Conservation (phyloP, 441 rosid species). For the Melastoma candidum region DNA sequence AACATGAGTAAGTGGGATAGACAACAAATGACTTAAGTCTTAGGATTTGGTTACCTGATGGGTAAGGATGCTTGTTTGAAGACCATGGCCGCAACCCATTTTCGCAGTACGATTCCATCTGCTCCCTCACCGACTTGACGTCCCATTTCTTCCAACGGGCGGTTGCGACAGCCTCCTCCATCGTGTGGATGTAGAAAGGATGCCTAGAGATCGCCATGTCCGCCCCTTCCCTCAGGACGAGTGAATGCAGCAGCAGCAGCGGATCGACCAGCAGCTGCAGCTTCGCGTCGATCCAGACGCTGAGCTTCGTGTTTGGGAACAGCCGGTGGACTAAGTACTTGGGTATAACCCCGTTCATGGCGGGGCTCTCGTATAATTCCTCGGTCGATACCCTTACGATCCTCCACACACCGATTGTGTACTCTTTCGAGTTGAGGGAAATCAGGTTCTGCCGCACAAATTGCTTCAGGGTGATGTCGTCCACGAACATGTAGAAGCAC, state of each 20-base stretch:
- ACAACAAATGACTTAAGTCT: too few species aligned
- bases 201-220: constrained; percentile 83
- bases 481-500: constrained; percentile 88
- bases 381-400: constrained; percentile 33
- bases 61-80: constrained; percentile 53
- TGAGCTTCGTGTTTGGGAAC: constrained; percentile 70
- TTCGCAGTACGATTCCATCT: constrained; percentile 87
- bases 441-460: constrained; percentile 42
- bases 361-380: constrained; percentile 44
- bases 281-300: constrained; percentile 87
- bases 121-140: constrained; percentile 46
- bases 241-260: constrained; percentile 53
- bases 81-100: constrained; percentile 83
- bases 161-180: constrained; percentile 96
- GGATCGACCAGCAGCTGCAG: constrained; percentile 83
- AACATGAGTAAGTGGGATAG: background rate
- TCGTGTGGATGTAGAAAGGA: constrained; percentile 51
- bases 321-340: constrained; percentile 70
- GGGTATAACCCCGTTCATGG: constrained; percentile 83
- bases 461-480: constrained; percentile 42
- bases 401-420: constrained; percentile 63
- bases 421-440: constrained; percentile 12
- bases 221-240: constrained; percentile 36
- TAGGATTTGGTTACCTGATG: constrained; percentile 42
- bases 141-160: constrained; percentile 92